Percentiles rank a stretch among this genome's conserved stretches.
These are phyloP conservation scores for Terfezia boudieri DNA, from an alignment of 495 filamentous ascomycete species.

Conservation along the genomic window DNA sequence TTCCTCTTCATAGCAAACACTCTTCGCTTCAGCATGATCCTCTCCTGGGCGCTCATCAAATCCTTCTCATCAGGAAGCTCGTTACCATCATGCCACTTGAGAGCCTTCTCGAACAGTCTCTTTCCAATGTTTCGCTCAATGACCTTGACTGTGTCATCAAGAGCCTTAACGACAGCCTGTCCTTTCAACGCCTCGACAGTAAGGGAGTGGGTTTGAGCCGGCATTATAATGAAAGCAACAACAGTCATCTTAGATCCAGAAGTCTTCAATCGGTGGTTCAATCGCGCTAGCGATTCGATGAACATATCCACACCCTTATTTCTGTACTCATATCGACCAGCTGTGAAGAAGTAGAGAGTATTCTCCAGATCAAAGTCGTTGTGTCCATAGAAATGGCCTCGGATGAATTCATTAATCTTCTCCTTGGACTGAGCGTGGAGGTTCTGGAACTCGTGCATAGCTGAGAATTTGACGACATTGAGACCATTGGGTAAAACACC, in stretches of 20 bases:
- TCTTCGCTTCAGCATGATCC: constrained; percentile 73
- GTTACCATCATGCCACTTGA: constrained; percentile 86
- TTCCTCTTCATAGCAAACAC: constrained; percentile 92
- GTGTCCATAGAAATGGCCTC: constrained; percentile 95
- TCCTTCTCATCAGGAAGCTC: constrained; percentile 90
- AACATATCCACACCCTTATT: constrained; percentile 99
- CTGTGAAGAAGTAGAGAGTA: constrained; percentile 94
- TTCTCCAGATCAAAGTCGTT: constrained; percentile 93
- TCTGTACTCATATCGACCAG: constrained; percentile 87
- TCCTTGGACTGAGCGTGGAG: constrained; percentile 87
- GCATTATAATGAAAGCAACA: constrained; percentile 99
- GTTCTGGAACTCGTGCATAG: constrained; percentile 98
- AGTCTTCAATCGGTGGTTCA: constrained; percentile 79
- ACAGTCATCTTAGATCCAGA: constrained; percentile 77
- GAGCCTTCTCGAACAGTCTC: constrained; percentile 76
- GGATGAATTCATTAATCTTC: constrained; percentile 95
- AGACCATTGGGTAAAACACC: constrained; percentile 89
- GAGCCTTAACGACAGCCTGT: constrained; percentile 88
- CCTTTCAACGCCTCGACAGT: constrained; percentile 93
- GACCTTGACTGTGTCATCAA: constrained; percentile 73
- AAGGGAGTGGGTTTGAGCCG: constrained; percentile 85
- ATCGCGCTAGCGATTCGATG: constrained; percentile 78
- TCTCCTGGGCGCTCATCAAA: constrained; percentile 71
- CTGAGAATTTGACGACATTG: constrained; percentile 96
- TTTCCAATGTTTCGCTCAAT: constrained; percentile 80